A percentile compares a stretch with the other conserved stretches of the same genome.
phyloP scores from a whole-genome alignment of 2,329 filamentous ascomycete genomes.

The Geosmithia putterillii region DNA sequence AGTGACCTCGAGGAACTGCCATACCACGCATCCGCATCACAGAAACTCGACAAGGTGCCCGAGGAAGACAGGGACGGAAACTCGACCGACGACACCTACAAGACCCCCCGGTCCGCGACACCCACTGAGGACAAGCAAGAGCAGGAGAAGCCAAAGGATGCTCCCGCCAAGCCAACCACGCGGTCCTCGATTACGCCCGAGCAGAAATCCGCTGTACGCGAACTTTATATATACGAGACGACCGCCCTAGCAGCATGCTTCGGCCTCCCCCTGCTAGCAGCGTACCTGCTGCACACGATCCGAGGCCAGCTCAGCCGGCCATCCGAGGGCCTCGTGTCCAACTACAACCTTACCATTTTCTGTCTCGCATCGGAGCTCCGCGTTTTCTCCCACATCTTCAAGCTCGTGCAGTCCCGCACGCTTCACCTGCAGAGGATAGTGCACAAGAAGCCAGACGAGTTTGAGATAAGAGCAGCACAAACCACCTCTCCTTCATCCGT shows the following conservation, averaged over 20 bases:
- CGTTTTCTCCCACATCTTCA: conserved; percentile 70
- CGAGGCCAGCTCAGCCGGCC: conserved; percentile 69
- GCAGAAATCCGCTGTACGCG: conserved; percentile 33
- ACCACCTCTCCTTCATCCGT: not conserved
- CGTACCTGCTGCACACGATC: conserved; percentile 72
- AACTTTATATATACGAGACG: conserved; percentile 65
- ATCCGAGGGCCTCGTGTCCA: conserved; percentile 77
- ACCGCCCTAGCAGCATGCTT: conserved; percentile 70
- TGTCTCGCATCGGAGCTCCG: conserved; percentile 76
- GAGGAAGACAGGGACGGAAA: conserved; percentile 18
- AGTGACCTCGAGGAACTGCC: conserved; percentile 21
- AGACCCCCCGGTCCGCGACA: not conserved
- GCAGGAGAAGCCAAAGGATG: not conserved
- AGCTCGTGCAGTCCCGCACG: conserved; percentile 66
- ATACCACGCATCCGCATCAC: not conserved
- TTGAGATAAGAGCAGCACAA: too few relatives aligned
- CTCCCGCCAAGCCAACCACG: conserved; percentile 4
- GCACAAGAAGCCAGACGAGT: conserved; percentile 31
- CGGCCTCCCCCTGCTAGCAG: conserved; percentile 62
- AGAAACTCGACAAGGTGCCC: conserved; percentile 26
- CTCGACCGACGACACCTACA: not conserved
- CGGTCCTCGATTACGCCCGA: conserved; percentile 7
- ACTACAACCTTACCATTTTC: conserved; percentile 89
- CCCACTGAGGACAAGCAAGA: not conserved
- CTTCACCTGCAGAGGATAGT: conserved; percentile 71